Base-by-base conservation (phyloP, 208 protist genomes). In the Acanthamoeba divionensis region DNA sequence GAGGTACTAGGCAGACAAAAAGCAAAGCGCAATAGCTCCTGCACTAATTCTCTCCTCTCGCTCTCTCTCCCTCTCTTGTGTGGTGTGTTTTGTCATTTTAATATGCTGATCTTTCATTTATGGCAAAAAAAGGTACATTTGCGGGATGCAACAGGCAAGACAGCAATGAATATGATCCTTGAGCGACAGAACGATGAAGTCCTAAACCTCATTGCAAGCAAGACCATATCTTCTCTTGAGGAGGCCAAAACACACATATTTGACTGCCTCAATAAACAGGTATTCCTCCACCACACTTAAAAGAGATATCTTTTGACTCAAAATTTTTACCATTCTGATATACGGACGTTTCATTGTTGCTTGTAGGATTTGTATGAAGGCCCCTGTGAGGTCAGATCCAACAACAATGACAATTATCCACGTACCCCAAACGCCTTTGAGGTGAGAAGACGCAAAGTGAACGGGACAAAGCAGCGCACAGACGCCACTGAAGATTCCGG, bases 161-260 rank as follows among this genome's bases (percentile, higher is more conserved):
- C 73, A 54, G 73, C 73, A 9, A 83, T 83, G 73, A 83, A 83
- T 33, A 47, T 83, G 50, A 62, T 83, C 3, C 73, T 83, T 54
- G 73, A 83, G 18, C 73, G 47, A 0, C 73, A 83, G 48, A 60
- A 57, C 10, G 73, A 83, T 54, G 73, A 83, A 21, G 47, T 83
- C 26, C 73, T 83, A 26, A 55, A 83, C 15, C 73, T 83, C 0
- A 13, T 83, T 12, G 73, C 73, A 10, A 83, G 48, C 73, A 83
- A 83, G 48, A n/a, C 73, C 3, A 83, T 83, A 1, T 83, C 73
- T n/a, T 63, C 73, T 7, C 73, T 83, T 0, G 24, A 26, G 3
- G 73, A 83, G 73, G 45, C 48, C 41, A 83, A 83, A 36, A 5
- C 73, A 8, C 73, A 83, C 50, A 63, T 83, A 31, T 47, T 65